These are phyloP conservation scores for Musa beccarii DNA, from an alignment of 176 grass and related monocot species.

Conservation along the genomic window DNA sequence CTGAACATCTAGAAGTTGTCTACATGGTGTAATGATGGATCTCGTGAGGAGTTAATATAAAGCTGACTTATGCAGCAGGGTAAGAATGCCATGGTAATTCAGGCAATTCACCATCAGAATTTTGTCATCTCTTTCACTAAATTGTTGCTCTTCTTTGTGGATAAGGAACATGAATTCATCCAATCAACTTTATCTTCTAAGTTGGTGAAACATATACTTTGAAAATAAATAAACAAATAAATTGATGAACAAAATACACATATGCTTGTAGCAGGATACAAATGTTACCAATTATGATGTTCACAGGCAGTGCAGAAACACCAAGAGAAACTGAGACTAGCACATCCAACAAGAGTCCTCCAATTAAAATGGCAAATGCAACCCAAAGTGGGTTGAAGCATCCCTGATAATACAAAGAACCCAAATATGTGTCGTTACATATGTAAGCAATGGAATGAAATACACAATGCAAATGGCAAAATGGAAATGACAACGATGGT, in stretches of 20 bases:
- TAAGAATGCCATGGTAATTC: too few species aligned
- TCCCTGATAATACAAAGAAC: conserved; percentile 40
- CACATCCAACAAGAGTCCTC: conserved; percentile 90
- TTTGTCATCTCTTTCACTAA: too few species aligned
- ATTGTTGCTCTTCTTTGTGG: too few species aligned
- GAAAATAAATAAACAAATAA: too few species aligned
- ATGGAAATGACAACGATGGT: neutral
- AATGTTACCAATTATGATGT: conserved; percentile 90
- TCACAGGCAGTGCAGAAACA: conserved; percentile 86
- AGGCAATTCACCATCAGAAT: too few species aligned
- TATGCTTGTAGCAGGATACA: neutral
- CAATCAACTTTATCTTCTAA: too few species aligned
- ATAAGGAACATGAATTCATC: too few species aligned
- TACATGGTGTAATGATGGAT: too few species aligned
- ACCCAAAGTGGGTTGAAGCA: conserved; percentile 98
- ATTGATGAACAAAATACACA: neutral
- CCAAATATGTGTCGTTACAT: conserved; percentile 6
- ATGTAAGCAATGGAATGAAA: conserved; percentile 28
- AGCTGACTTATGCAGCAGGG: too few species aligned
- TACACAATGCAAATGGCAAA: conserved; percentile 3
- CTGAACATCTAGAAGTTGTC: too few species aligned
- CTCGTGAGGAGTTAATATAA: too few species aligned
- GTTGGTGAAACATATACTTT: too few species aligned
- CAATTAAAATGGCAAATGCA: conserved; percentile 97
- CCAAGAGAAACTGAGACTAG: conserved; percentile 97